Evolutionary conservation across 176 grass and related monocot genomes (phyloP), one percentile per base, ranked within the genome.

Genomic region (Aegilops longissima): DNA sequence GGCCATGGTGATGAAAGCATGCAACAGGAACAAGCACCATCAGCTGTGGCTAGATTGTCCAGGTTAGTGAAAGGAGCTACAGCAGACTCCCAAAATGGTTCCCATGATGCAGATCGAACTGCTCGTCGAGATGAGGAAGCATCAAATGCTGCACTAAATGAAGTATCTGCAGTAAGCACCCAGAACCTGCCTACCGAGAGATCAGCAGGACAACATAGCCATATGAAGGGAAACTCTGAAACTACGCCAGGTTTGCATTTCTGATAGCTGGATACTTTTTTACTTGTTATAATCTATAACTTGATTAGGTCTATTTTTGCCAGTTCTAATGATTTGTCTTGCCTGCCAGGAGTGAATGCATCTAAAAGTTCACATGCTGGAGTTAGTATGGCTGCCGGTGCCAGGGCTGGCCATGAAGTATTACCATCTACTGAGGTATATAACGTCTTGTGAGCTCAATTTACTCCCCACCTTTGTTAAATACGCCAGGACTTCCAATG

Each of bases 341-440:
- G 47, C 54, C 34, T 88, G 45, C 61, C 77, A 95, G 93, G 91
- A 45, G 39, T 56, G 36, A 93, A 62, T 80, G 77, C 72, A 34
- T 77, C 88, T 56, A 93, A 78, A 85, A 83, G 58, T 85, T 70
- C 67, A 64, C 84, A 93, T 83, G 62, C 70, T 70, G 86, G 81
- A 66, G 74, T 70, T 71, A 94, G 89, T 70, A 49, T 20, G 34
- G 76, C 70, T 63, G 56, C 74, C 39, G 92, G 93, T 83, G 82
- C 85, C 83, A 84, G 62, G 84, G 47, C 70, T 77, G 47, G 66
- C 67, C 90, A 82, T 86, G 92, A 99, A 77, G 56, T 65, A 56
- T 83, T 93, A 31, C 85, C 83, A 31, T 81, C 82, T 56, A 23
- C 80, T 40, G 97, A 93, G 88, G 97, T 99, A 94, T 82, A 61